Base-by-base conservation (phyloP, 305 asterid species). In the Euphrasia arctica region DNA sequence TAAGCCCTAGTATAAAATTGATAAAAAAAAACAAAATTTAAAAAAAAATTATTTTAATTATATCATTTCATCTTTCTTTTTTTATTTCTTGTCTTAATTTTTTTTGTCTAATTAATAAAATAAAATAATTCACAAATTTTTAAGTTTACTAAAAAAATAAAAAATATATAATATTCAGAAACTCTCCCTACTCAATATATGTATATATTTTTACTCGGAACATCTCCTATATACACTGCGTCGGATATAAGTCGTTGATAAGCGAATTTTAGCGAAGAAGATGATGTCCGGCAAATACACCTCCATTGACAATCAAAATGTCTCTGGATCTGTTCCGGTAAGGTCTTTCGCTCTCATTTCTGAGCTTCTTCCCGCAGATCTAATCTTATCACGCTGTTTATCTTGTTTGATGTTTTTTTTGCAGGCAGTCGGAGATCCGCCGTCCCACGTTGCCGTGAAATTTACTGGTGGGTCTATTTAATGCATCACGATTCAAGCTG, bases 281-380 rank as follows among this genome's bases (percentile, higher is more conserved):
- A 93, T 93, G 99, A 88, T 90, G 97, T 84, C 97, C 78, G 87
- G 96, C 72, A 88, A 90, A 67, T 93, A 93, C 77, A 84, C 95
- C 11, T 68, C 94, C 9, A 80, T 93, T 62, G 96, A 90, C 72
- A 79, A 72, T 73, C 96, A 90, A 62, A 93, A 80, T 62, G 87
- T 88, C 72, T 65, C 90, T 70, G 97, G 99, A 87, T 87, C 95
- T 69, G 97, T 93, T 63, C 99, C 99, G 59, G 99, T 93, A 75
- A 67, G 42, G 42, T 31, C 42, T 36, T 6, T 36, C 42, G 0
- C 9, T 36, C 42, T 36, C 42, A 32, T 32, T 3, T 32, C 5
- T 32, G 6, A 5, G 34, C 58, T 58, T 54, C 5, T 59, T 55
- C 8, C 47, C 57, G 31, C 63, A 64, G 74, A 73, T 77, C 79